Conservation (phyloP, 768 basidiomycete genomes). For the Lentinula boryana region DNA sequence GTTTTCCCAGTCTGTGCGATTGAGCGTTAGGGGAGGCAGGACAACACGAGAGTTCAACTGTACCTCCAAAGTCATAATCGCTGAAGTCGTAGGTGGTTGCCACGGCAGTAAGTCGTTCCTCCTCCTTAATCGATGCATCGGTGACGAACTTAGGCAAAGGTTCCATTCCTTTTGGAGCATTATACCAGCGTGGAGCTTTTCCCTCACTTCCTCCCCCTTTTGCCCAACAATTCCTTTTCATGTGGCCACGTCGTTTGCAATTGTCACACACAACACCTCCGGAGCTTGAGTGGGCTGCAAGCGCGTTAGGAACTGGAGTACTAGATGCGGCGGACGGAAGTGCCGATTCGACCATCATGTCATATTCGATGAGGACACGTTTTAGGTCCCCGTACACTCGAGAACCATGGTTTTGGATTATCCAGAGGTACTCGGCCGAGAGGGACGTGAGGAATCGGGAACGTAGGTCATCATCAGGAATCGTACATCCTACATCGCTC, state of each 20-base stretch:
- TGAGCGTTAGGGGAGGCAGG: no score
- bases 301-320: no score
- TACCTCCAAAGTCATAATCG: background rate
- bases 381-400: no score
- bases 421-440: background rate
- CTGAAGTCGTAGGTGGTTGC: no score
- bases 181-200: background rate
- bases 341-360: no score
- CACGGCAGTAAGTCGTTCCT: background rate
- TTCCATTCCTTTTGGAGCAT: background rate
- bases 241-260: no score
- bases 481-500: background rate
- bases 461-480: background rate
- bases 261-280: no score
- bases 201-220: background rate
- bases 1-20: no score
- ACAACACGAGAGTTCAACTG: background rate
- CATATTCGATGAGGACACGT: background rate
- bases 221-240: background rate
- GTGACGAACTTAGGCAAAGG: background rate
- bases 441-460: background rate
- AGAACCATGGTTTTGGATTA: background rate
- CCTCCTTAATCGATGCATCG: background rate
- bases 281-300: no score
- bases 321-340: no score